phyloP scores from a whole-genome alignment of 805 yeast species.

The Dipodascopsis uninucleata region DNA sequence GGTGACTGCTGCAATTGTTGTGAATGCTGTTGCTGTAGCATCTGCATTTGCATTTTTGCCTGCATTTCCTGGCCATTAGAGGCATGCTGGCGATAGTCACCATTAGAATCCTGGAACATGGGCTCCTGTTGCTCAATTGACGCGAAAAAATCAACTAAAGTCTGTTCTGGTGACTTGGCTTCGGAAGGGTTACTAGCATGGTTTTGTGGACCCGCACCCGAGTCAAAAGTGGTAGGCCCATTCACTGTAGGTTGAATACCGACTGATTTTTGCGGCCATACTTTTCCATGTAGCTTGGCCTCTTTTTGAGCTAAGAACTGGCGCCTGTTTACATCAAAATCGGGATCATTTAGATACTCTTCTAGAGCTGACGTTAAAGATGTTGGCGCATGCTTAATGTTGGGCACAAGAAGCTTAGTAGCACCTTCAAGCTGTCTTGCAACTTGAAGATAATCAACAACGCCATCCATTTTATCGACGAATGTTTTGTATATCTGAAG shows the following conservation, averaged over 20 bases:
- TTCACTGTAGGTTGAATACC: constrained; percentile 33
- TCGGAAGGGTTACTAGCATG: neutral
- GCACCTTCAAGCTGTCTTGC: constrained; percentile 86
- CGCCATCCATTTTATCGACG: constrained; percentile 80
- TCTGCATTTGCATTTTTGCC: constrained; percentile 3
- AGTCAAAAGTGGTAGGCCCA: too few species aligned
- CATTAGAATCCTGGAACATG: constrained; percentile 27
- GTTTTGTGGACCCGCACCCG: constrained; percentile 23
- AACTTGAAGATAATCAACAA: constrained; percentile 78
- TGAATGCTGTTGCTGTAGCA: constrained; percentile 17
- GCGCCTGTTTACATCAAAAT: constrained; percentile 72
- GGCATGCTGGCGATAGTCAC: constrained; percentile 8
- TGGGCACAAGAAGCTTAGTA: constrained; percentile 88
- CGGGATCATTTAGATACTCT: constrained; percentile 83
- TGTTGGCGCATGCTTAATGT: constrained; percentile 95
- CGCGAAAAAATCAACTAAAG: constrained; percentile 22
- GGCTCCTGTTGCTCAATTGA: constrained; percentile 28
- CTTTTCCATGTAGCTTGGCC: constrained; percentile 34
- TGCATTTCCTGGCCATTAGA: too few species aligned
- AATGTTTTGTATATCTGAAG: constrained; percentile 78
- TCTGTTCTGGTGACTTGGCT: constrained; percentile 18
- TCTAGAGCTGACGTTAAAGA: constrained; percentile 81
- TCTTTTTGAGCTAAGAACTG: constrained; percentile 71
- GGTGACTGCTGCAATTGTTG: constrained; percentile 25
- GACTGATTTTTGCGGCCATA: neutral